phyloP scores from a whole-genome alignment of 192 early-diverging fungal genomes.

The Coemansia sp. region DNA sequence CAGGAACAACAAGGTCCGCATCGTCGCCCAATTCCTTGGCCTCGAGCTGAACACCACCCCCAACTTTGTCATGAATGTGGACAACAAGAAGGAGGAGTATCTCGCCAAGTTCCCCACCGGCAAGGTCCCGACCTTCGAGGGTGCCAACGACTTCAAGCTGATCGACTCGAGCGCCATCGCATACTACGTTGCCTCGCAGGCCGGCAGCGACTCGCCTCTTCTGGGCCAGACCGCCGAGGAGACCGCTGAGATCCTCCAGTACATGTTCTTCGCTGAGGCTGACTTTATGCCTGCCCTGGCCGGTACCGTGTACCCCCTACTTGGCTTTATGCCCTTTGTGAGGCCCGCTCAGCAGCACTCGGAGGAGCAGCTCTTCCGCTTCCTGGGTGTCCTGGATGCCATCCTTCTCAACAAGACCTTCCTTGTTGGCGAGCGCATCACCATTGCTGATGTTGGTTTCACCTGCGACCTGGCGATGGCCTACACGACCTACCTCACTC shows the following conservation, averaged over 20 bases:
- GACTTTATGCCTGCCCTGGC: slow-evolving; percentile 51
- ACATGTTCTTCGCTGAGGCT: slow-evolving; percentile 63
- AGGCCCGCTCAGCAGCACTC: slow-evolving; percentile 70
- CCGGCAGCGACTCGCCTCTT: slow-evolving; percentile 50
- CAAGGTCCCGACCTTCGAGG: slow-evolving; percentile 90
- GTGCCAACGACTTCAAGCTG: slow-evolving; percentile 71
- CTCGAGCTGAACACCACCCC: slow-evolving; percentile 67
- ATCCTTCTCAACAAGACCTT: slow-evolving; percentile 84
- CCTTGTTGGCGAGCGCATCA: slow-evolving; percentile 92
- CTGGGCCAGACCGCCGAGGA: slow-evolving; percentile 63
- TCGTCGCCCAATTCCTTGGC: slow-evolving; percentile 79
- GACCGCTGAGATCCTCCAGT: slow-evolving; percentile 66
- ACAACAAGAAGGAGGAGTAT: slow-evolving; percentile 82
- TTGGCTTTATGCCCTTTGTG: slow-evolving; percentile 50
- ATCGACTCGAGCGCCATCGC: slow-evolving; percentile 91
- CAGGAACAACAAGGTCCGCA: slow-evolving; percentile 56
- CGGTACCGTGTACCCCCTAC: slow-evolving; percentile 55
- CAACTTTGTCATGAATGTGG: slow-evolving; percentile 64
- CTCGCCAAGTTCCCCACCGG: slow-evolving; percentile 89
- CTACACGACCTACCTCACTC: slow-evolving; percentile 54
- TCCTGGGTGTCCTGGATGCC: slow-evolving; percentile 73
- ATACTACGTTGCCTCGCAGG: slow-evolving; percentile 69
- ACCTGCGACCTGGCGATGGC: slow-evolving; percentile 28
- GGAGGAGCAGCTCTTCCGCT: slow-evolving; percentile 65
- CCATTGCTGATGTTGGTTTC: slow-evolving; percentile 86